Evolutionary conservation across 768 basidiomycete genomes (phyloP), one percentile per base, ranked within the genome.

Genomic region (Leccinum disarticulatum): DNA sequence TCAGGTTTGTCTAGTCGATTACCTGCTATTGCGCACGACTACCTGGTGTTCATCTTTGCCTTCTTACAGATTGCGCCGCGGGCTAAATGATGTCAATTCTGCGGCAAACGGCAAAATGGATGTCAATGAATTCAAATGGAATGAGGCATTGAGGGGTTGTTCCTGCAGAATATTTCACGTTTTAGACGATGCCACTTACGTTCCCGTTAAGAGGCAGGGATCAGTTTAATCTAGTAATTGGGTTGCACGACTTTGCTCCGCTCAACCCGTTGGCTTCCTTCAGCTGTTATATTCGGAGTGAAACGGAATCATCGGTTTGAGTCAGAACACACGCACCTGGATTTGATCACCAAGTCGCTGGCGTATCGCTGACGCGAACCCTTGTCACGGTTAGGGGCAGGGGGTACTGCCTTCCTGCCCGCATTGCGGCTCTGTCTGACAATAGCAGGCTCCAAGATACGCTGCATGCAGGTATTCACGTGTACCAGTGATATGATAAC

Each of bases 401-500:
- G 46, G 36, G 51, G 50, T 46, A 35, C 38, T 35, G 47, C 22
- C 22, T 28, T 56, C 17, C 27, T 52, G 36, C 15, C 15, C 2
- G 9, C 38, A 8, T 5, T 43, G 41, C n/a, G 13, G 55, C 58
- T 59, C 36, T 48, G 57, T 43, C 31, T 50, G 50, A 52, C 48
- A 36, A 52, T 27, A 51, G 25, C 35, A 14, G 27, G 56, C 47
- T 51, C 52, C 56, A 31, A 33, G 43, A 57, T 36, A 47, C 41
- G n/a, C 13, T 19, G 52, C 59, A 56, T 43, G 69, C 68, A 66
- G 59, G 68, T 13, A 57, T 25, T 55, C 67, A 56, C 69, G 56
- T 71, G 69, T 57, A 55, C 48, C 54, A 57, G 63, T 69, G 25
- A 43, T 43, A 43, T 31, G 57, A 63, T 57, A 46, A 46, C 41